A percentile compares a stretch with the other conserved stretches of the same genome.
phyloP scores from a whole-genome alignment of 116 monocot genomes.

The Posidonia oceanica region DNA sequence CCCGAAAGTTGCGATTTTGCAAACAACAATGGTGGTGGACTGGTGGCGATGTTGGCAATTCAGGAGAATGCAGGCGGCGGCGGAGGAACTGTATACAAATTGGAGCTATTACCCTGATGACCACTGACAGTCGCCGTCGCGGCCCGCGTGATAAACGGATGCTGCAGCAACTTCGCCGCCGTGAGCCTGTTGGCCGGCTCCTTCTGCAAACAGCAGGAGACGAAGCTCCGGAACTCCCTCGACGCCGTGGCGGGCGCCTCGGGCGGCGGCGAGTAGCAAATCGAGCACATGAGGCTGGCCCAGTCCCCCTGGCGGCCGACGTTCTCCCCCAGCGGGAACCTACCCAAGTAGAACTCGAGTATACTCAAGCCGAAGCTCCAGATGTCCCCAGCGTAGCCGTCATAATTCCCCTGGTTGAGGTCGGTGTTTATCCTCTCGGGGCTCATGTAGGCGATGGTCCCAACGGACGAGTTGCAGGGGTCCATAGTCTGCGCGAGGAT shows the following conservation, averaged over 20 bases:
- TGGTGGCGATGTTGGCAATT: too few relatives aligned
- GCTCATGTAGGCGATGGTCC: conserved; percentile 53
- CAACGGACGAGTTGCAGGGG: conserved; percentile 47
- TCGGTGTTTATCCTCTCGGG: conserved; percentile 58
- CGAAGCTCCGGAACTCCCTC: conserved; percentile 26
- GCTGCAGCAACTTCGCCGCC: conserved; percentile 25
- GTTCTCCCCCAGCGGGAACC: conserved; percentile 32
- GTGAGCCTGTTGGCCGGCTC: conserved; percentile 23
- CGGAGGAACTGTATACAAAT: conserved; percentile 4
- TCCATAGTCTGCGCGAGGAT: conserved; percentile 50
- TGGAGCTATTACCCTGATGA: neutral
- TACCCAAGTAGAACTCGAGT: conserved; percentile 37
- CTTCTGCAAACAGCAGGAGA: conserved; percentile 40
- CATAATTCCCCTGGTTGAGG: conserved; percentile 37
- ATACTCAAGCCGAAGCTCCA: conserved; percentile 52
- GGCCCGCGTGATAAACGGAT: conserved; percentile 28
- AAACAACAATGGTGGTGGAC: too few relatives aligned
- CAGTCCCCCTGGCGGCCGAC: conserved; percentile 31
- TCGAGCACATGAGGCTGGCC: conserved; percentile 40
- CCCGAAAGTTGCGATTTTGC: too few relatives aligned
- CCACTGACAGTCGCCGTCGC: neutral
- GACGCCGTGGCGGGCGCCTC: conserved; percentile 31
- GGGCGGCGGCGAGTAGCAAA: conserved; percentile 32
- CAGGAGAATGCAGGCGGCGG: neutral
- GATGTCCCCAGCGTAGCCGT: conserved; percentile 39